phyloP scores from a whole-genome alignment of 202 grass and related monocot species.

The Bolboschoenoplectus hybrid region DNA sequence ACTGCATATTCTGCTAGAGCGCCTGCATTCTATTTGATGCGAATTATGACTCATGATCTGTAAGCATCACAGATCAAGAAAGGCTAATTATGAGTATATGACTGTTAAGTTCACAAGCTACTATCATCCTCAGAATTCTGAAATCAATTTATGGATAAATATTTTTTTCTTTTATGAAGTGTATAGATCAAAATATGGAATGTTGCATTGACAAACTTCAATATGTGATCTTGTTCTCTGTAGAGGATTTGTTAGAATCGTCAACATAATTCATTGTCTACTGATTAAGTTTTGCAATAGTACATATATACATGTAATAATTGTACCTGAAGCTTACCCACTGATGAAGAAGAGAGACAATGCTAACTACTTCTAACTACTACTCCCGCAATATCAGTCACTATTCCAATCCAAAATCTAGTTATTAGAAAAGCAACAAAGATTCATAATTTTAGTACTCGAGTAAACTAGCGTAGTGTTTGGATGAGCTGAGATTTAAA shows the following conservation, averaged over 20 bases:
- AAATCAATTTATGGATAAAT: neutral
- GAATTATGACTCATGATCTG: neutral
- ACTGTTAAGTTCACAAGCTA: neutral
- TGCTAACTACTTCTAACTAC: slow-evolving; percentile 35
- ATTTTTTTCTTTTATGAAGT: neutral
- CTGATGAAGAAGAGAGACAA: slow-evolving; percentile 44
- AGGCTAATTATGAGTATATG: neutral
- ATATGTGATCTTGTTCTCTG: neutral
- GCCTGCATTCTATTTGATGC: slow-evolving; percentile 18
- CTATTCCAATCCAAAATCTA: slow-evolving; percentile 37
- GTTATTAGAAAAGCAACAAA: neutral
- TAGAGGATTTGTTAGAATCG: neutral
- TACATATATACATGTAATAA: neutral
- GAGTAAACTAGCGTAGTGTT: neutral
- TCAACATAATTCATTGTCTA: neutral
- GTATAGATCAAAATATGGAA: neutral
- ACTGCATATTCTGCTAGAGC: slow-evolving; percentile 31
- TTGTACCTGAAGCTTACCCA: slow-evolving; percentile 36
- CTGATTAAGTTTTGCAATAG: neutral
- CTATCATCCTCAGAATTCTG: neutral
- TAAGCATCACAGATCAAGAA: neutral
- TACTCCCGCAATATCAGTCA: slow-evolving; percentile 56
- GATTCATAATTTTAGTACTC: neutral
- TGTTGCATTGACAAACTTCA: neutral
- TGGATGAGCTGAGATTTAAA: neutral